Conservation (phyloP, 148 eudicot species). For the Amaranthus hypochondriacus region DNA sequence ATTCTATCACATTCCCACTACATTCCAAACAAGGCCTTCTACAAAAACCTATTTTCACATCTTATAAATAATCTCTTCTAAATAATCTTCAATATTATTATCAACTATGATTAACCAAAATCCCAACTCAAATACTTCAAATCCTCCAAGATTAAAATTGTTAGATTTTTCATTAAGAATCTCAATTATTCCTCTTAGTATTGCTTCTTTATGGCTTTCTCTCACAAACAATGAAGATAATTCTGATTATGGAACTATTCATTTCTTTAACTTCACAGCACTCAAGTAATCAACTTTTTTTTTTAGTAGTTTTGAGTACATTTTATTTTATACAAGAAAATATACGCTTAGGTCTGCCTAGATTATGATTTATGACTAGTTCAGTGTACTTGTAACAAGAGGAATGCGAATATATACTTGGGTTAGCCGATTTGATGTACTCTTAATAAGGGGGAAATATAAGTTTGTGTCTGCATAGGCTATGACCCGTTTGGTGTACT, state of each 20-base stretch:
- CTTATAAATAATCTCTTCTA: not conserved
- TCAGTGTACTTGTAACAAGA: no score
- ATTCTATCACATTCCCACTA: slow-evolving; percentile 21
- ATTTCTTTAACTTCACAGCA: slow-evolving; percentile 51
- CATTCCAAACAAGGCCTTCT: slow-evolving; percentile 11
- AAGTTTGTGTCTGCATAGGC: no score
- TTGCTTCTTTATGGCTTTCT: slow-evolving; percentile 64
- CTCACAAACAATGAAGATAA: slow-evolving; percentile 58
- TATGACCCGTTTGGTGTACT: no score
- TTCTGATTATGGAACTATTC: slow-evolving; percentile 52
- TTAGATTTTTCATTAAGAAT: slow-evolving; percentile 63
- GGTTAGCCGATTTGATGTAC: no score
- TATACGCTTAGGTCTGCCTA: no score
- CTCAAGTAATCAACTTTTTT: slow-evolving; percentile 46
- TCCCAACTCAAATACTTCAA: slow-evolving; percentile 7
- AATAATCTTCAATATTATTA: not conserved
- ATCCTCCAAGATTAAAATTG: slow-evolving; percentile 37
- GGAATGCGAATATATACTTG: no score
- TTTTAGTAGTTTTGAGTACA: not conserved
- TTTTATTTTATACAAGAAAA: no score
- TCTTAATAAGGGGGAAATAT: no score
- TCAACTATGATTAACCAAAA: slow-evolving; percentile 9
- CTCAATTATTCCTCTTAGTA: slow-evolving; percentile 53
- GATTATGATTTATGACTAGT: no score
- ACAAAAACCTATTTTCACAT: not conserved